phyloP scores from a whole-genome alignment of 352 stramenopile genomes.

The Peronospora farinosa region DNA sequence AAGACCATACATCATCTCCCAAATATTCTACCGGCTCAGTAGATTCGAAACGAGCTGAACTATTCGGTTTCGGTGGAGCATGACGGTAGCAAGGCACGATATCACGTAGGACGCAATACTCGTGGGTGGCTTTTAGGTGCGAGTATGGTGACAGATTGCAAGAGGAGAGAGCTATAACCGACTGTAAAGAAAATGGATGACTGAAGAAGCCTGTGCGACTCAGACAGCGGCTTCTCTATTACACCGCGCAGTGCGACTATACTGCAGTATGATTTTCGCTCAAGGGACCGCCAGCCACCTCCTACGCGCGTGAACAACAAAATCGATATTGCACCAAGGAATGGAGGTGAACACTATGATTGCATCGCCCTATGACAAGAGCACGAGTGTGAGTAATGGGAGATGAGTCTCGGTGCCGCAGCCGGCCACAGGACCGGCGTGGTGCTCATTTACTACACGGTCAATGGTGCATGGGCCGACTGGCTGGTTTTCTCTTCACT shows the following conservation, averaged over 20 bases:
- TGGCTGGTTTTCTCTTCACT: conserved; percentile 64
- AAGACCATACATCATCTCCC: conserved; percentile 1
- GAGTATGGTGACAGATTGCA: conserved; percentile 8
- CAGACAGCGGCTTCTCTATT: conserved; percentile 32
- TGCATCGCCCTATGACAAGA: conserved; percentile 39
- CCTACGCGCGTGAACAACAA: conserved; percentile 8
- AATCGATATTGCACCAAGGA: conserved; percentile 19
- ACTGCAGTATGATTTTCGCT: conserved; percentile 28
- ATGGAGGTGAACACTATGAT: conserved; percentile 48
- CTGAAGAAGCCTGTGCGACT: conserved; percentile 17
- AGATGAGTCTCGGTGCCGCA: conserved; percentile 36
- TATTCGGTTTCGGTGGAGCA: conserved; percentile 16
- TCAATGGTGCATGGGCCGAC: conserved; percentile 27
- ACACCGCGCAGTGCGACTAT: conserved; percentile 23
- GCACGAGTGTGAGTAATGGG: conserved; percentile 38
- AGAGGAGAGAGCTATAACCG: not conserved
- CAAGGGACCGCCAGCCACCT: conserved; percentile 13
- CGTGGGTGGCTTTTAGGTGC: conserved; percentile 5
- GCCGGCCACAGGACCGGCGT: conserved; percentile 41
- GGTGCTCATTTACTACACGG: conserved; percentile 36
- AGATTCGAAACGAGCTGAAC: conserved; percentile 23
- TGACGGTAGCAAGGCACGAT: conserved; percentile 12
- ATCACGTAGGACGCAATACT: conserved; percentile 6
- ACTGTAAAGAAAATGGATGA: conserved; percentile 24
- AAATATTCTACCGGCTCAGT: conserved; percentile 11